Base-by-base conservation (phyloP, 1,139 yeast genomes). In the Magnusiomyces paraingens region DNA sequence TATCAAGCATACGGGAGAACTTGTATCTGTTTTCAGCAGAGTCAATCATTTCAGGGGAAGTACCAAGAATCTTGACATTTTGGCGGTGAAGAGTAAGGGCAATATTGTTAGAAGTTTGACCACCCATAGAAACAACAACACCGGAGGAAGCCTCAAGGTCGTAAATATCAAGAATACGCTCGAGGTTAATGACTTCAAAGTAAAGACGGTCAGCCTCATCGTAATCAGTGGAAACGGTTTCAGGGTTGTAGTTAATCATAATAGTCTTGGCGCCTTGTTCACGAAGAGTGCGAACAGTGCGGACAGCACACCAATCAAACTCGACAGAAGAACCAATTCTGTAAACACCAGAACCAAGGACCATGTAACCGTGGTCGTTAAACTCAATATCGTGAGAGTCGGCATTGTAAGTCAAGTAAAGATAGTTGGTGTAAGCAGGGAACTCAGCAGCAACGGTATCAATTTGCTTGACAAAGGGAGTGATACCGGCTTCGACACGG, bases 301-400 rank as follows among this genome's bases (percentile, higher is more conserved):
- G 82, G 58, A 93, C 99, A 51, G 98, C 99, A 79, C 99, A 93
- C 99, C 99, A 93, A 73, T 93, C 99, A 65, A 93, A 93, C 74
- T 93, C 99, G 57, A 93, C 99, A 26, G 98, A 91, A 3, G 98
- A 91, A 57, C 99, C 99, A 69, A 93, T 93, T 73, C 99, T 83
- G 80, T 93, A 93, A 53, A 93, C 99, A 75, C 99, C 99, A 12
- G 98, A 91, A 54, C 99, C 99, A 62, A 93, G 78, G 46, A 93
- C 99, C 82, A 93, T 77, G 59, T 94, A 85, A 66, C 99, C 98
- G 61, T 87, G 81, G 59, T 91, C 98, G 65, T 87, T 81, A 67
- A 93, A 93, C 45, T 76, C 79, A 55, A 93, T 84, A 71, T 93
- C 99, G 62, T 86, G 85, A 52, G 82, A 78, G 52, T 89, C 80